Conservation (phyloP, 345 rosid species). For the Citrus glauca region DNA sequence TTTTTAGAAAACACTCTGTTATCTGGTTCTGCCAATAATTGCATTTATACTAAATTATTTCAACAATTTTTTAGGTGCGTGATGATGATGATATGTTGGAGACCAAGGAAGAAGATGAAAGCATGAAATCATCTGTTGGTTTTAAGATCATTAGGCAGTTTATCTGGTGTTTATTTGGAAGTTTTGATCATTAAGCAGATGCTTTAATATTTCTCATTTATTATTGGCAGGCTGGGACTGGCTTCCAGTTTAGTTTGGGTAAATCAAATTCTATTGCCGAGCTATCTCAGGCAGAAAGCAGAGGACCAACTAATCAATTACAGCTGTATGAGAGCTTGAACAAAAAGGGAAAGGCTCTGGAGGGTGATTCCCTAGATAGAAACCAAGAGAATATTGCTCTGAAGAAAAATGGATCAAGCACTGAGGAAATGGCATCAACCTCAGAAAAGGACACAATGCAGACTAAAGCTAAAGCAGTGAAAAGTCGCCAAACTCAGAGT, state of each 20-base stretch:
- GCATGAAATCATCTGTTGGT: conserved; percentile 27
- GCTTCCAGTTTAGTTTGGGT: conserved; percentile 23
- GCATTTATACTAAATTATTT: conserved; percentile 10
- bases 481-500: conserved; percentile 77
- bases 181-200: conserved; percentile 4
- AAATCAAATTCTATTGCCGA: conserved; percentile 28
- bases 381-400: conserved; percentile 32
- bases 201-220: conserved; percentile 11
- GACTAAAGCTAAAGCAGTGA: conserved; percentile 45
- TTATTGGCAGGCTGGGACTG: conserved; percentile 30
- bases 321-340: conserved; percentile 32
- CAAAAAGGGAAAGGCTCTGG: conserved; percentile 49
- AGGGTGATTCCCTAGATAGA: conserved; percentile 38
- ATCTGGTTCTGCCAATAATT: conserved; percentile 9
- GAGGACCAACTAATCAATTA: conserved; percentile 32
- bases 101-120: conserved; percentile 56
- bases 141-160: conserved; percentile 39
- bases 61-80: conserved; percentile 43
- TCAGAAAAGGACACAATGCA: conserved; percentile 47
- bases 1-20: not conserved
- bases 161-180: not conserved
- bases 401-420: conserved; percentile 39
- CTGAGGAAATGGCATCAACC: conserved; percentile 44
- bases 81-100: conserved; percentile 74
- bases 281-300: conserved; percentile 31